Percentiles rank a stretch among this genome's conserved stretches.
Evolutionary conservation across 2,329 filamentous ascomycete species (phyloP).

Genomic region (Elsinoe batatas): DNA sequence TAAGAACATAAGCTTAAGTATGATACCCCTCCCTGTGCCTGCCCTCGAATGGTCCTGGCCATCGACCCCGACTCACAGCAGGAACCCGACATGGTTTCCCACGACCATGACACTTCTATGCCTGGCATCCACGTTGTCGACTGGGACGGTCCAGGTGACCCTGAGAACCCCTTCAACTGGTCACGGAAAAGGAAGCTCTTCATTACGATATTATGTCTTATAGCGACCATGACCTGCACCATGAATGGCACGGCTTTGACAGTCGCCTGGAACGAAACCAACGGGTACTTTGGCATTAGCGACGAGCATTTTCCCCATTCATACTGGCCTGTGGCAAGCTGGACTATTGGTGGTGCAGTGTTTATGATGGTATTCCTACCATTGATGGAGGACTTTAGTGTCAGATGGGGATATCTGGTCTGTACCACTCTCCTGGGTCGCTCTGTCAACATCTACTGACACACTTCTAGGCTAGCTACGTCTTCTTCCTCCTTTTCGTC

Average conservation of each 20-base stretch:
- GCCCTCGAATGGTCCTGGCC: background rate
- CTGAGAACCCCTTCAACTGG: conserved; percentile 29
- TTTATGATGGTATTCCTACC: conserved; percentile 29
- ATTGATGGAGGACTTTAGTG: conserved; percentile 30
- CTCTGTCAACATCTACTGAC: background rate
- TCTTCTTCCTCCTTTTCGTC: conserved; percentile 29
- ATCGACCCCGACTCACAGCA: background rate
- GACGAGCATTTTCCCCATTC: conserved; percentile 31
- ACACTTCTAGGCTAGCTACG: conserved; percentile 22
- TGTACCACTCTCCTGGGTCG: background rate
- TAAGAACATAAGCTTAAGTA: background rate
- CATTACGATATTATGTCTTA: conserved; percentile 24
- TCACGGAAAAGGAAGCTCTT: conserved; percentile 25
- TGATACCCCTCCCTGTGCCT: background rate
- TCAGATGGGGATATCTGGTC: conserved; percentile 22
- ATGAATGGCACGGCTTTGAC: conserved; percentile 31
- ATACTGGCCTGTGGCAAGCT: conserved; percentile 31
- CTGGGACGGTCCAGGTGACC: conserved; percentile 41
- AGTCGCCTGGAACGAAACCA: conserved; percentile 26
- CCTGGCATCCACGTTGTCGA: conserved; percentile 10
- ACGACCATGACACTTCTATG: background rate
- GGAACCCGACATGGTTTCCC: background rate
- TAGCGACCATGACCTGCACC: conserved; percentile 26
- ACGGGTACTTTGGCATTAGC: conserved; percentile 24
- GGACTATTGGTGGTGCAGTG: conserved; percentile 29